phyloP scores from a whole-genome alignment of 257 asterid genomes.

The Solanum habrochaites region DNA sequence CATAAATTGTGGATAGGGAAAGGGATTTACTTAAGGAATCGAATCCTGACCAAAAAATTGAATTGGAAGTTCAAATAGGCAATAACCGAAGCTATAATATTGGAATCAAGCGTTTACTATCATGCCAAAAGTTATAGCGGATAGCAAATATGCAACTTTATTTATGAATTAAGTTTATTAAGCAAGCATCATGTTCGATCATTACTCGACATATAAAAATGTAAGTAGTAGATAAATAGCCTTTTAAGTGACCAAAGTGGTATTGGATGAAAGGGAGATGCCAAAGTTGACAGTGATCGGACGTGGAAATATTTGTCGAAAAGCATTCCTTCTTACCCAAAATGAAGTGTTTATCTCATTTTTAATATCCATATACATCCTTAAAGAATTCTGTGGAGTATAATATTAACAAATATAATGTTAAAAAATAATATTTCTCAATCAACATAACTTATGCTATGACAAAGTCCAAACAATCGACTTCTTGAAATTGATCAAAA shows the following conservation, averaged over 20 bases:
- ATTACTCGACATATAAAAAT: background rate
- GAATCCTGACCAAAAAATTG: no score
- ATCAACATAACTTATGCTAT: background rate
- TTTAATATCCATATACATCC: background rate
- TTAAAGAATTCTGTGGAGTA: background rate
- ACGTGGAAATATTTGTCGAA: background rate
- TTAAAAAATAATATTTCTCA: no score
- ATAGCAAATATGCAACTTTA: no score
- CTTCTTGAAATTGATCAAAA: background rate
- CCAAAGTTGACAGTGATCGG: background rate
- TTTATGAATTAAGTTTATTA: no score
- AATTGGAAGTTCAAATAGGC: no score
- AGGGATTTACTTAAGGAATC: no score
- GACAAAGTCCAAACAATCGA: background rate
- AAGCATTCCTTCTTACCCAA: background rate
- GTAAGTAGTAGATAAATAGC: background rate
- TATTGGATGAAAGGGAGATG: background rate
- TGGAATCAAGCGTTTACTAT: no score
- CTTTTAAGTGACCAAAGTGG: background rate
- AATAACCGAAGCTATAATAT: no score
- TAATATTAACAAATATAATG: background rate
- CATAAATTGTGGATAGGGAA: no score
- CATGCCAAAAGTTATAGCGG: no score
- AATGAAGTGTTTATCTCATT: background rate
- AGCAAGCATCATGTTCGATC: no score